These are phyloP conservation scores for Hsuehochloa calcarea DNA, from an alignment of 176 grass and related monocot genomes.

Conservation along the genomic window DNA sequence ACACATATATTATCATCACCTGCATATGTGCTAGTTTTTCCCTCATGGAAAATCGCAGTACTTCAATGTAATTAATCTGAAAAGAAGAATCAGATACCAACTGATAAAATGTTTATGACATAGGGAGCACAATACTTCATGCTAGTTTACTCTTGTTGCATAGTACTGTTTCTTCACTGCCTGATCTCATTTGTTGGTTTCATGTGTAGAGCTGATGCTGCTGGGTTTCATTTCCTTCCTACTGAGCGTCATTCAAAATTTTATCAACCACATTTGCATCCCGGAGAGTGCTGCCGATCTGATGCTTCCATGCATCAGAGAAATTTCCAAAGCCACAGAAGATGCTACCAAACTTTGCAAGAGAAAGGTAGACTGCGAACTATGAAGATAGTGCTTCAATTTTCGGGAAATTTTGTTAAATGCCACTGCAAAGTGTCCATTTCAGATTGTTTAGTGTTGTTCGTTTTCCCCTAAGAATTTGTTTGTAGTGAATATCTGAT, in stretches of 20 bases:
- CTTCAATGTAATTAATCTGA: background rate
- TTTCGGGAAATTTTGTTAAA: background rate
- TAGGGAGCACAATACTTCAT: background rate
- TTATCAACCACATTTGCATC: constrained; percentile 57
- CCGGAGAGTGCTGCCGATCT: constrained; percentile 23
- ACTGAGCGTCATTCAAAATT: constrained; percentile 52
- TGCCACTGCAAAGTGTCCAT: background rate
- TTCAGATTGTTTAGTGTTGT: background rate
- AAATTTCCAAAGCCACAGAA: constrained; percentile 20
- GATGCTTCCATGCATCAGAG: constrained; percentile 60
- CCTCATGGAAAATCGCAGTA: background rate
- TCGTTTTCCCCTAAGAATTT: background rate
- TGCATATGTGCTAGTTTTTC: background rate
- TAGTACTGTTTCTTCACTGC: background rate
- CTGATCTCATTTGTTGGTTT: background rate
- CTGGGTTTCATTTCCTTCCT: constrained; percentile 81
- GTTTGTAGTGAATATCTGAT: background rate
- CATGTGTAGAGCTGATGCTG: constrained; percentile 65
- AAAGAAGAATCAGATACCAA: background rate
- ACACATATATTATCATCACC: background rate
- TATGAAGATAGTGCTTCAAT: background rate
- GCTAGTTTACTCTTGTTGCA: constrained; percentile 8
- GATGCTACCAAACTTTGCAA: constrained; percentile 32
- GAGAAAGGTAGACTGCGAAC: constrained; percentile 31
- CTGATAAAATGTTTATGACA: background rate